Evolutionary conservation across 2,329 filamentous ascomycete species (phyloP).

Genomic region (Exophiala aquamarina): DNA sequence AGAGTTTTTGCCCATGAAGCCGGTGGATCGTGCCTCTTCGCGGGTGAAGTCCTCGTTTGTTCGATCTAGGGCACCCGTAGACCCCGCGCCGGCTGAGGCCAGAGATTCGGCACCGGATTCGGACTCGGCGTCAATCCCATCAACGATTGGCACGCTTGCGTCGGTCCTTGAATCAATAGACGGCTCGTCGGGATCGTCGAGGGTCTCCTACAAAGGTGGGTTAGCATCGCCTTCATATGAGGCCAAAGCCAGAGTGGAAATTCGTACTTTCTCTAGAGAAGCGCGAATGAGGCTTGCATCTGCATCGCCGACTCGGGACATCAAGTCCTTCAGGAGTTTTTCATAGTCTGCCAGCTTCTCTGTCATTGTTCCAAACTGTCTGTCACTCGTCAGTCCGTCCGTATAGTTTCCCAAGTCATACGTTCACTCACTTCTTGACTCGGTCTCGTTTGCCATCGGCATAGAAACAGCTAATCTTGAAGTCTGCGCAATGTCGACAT

Average conservation of each 20-base stretch:
- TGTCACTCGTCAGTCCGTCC: conserved; percentile 21
- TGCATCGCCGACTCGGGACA: conserved; percentile 33
- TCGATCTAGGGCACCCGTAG: conserved; percentile 45
- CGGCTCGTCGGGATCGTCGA: conserved; percentile 21
- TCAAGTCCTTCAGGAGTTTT: conserved; percentile 38
- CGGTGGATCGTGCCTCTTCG: conserved; percentile 38
- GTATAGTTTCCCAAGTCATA: background rate
- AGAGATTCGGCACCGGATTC: conserved; percentile 26
- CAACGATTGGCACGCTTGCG: conserved; percentile 19
- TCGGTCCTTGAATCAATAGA: conserved; percentile 14
- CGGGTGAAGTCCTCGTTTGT: conserved; percentile 46
- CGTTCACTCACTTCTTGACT: conserved; percentile 42
- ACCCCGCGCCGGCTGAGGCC: conserved; percentile 34
- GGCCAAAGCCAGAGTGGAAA: background rate
- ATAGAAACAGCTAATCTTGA: conserved; percentile 39
- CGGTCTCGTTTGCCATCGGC: conserved; percentile 46
- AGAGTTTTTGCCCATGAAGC: conserved; percentile 48
- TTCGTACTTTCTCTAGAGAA: conserved; percentile 38
- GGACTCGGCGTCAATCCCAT: conserved; percentile 25
- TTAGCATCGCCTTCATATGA: background rate
- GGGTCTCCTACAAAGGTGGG: conserved; percentile 9
- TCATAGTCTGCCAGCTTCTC: conserved; percentile 42
- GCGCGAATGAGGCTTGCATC: conserved; percentile 37
- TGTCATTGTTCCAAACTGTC: conserved; percentile 40
- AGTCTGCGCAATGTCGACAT: conserved; percentile 42